phyloP scores from a whole-genome alignment of 1,284 basidiomycete genomes.

The Fistulinella staudtii region DNA sequence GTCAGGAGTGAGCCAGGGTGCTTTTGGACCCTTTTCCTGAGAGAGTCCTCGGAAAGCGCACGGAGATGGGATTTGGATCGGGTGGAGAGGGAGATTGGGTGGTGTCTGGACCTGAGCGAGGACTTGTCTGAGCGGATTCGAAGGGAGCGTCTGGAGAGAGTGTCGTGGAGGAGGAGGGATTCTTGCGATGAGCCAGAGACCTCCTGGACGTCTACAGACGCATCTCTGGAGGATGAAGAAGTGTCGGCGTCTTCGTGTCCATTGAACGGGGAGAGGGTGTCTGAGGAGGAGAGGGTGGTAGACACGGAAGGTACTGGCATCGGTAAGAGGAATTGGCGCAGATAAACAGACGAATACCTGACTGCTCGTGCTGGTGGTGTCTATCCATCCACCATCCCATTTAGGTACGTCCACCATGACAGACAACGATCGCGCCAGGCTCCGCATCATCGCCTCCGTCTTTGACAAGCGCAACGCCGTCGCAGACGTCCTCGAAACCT shows the following conservation, averaged over 20 bases:
- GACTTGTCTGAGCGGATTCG: slow-evolving; percentile 20
- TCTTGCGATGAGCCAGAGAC: slow-evolving; percentile 28
- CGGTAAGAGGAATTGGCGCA: slow-evolving; percentile 5
- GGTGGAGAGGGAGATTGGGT: slow-evolving; percentile 20
- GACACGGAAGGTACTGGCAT: slow-evolving; percentile 22
- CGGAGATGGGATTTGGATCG: slow-evolving; percentile 25
- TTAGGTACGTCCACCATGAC: slow-evolving; percentile 53
- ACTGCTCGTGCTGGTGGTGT: too few species aligned
- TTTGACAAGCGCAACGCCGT: slow-evolving; percentile 69
- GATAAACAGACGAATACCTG: too few species aligned
- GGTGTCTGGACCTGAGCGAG: slow-evolving; percentile 22
- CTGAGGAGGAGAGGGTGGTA: slow-evolving; percentile 30
- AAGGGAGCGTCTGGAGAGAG: slow-evolving; percentile 25
- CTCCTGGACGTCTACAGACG: slow-evolving; percentile 31
- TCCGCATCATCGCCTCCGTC: slow-evolving; percentile 78
- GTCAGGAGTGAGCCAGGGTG: slow-evolving; percentile 18
- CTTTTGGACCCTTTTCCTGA: slow-evolving; percentile 28
- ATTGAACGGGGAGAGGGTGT: slow-evolving; percentile 30
- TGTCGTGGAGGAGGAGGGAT: slow-evolving; percentile 23
- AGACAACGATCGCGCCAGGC: slow-evolving; percentile 49
- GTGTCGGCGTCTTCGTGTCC: slow-evolving; percentile 28
- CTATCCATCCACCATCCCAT: too few species aligned
- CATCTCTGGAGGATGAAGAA: slow-evolving; percentile 34
- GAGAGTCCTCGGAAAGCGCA: slow-evolving; percentile 24
- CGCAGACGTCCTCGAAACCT: slow-evolving; percentile 67